phyloP scores from a whole-genome alignment of 768 basidiomycete species.

The Daedalea quercina region DNA sequence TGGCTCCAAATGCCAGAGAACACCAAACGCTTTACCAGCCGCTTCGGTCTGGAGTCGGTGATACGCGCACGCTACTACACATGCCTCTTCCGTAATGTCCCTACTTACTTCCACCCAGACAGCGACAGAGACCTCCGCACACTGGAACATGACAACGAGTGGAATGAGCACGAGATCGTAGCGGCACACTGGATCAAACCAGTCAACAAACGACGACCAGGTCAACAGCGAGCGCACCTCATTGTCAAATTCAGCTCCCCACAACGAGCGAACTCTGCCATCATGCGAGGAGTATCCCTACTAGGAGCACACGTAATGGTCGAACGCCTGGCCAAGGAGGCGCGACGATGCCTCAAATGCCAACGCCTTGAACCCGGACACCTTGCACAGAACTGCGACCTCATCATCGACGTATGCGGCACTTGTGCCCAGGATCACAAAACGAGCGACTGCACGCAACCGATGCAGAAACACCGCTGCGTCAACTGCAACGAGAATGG shows the following conservation, averaged over 20 bases:
- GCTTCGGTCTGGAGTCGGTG: neutral
- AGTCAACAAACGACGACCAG: neutral
- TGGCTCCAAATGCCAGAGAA: slow-evolving; percentile 14
- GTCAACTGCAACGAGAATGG: slow-evolving; percentile 20
- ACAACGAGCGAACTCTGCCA: slow-evolving; percentile 18
- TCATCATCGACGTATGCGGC: slow-evolving; percentile 10
- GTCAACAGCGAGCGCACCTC: slow-evolving; percentile 19
- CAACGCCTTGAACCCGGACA: slow-evolving; percentile 12
- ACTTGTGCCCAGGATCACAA: slow-evolving; percentile 15
- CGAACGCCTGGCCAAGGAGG: slow-evolving; percentile 16
- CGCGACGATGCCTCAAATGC: slow-evolving; percentile 21
- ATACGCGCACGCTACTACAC: neutral
- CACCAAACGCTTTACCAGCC: neutral
- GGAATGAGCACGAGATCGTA: neutral
- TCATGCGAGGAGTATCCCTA: slow-evolving; percentile 17
- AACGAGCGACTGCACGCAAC: slow-evolving; percentile 4
- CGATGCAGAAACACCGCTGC: slow-evolving; percentile 9
- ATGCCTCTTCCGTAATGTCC: slow-evolving; percentile 7
- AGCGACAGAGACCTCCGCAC: neutral
- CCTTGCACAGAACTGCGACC: slow-evolving; percentile 11
- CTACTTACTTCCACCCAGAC: slow-evolving; percentile 11
- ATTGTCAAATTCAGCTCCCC: slow-evolving; percentile 16
- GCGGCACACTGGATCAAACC: slow-evolving; percentile 24
- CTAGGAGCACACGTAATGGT: slow-evolving; percentile 8
- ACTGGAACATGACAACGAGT: slow-evolving; percentile 12